A percentile compares a stretch with the other conserved stretches of the same genome.
Evolutionary conservation across 108 stramenopile genomes (phyloP).

Genomic region (Nitzschia sp.): DNA sequence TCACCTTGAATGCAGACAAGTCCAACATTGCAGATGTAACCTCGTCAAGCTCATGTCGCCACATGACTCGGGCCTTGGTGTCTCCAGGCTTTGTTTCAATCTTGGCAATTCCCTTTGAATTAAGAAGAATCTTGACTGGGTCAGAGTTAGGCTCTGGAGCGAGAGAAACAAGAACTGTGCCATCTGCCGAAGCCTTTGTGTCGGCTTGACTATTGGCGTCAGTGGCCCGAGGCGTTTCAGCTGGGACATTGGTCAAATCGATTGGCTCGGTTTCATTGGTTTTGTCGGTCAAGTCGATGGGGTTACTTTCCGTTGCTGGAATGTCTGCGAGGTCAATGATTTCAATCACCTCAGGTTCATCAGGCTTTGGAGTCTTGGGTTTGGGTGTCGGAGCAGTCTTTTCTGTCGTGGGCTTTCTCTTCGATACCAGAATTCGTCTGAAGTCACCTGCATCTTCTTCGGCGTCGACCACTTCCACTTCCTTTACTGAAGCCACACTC

Average conservation of each 20-base stretch:
- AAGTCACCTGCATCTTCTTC: conserved; percentile 21
- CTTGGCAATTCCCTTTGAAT: conserved; percentile 39
- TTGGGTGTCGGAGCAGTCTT: conserved; percentile 1
- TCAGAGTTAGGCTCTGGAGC: conserved; percentile 19
- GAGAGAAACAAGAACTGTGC: conserved; percentile 13
- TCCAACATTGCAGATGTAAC: conserved; percentile 71
- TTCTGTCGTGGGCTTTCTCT: conserved; percentile 18
- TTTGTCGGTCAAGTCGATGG: conserved; percentile 22
- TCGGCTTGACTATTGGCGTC: not conserved
- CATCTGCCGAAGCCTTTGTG: conserved; percentile 5
- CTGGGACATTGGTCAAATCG: conserved; percentile 2
- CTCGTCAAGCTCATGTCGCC: conserved; percentile 56
- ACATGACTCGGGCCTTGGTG: conserved; percentile 46
- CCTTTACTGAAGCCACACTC: not conserved
- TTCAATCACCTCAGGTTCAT: conserved; percentile 15
- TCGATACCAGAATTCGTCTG: conserved; percentile 15
- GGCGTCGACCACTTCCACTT: not conserved
- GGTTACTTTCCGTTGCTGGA: conserved; percentile 24
- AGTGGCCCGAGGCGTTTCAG: not conserved
- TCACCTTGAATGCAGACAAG: conserved; percentile 59
- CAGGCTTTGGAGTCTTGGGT: not conserved
- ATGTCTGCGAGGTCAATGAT: conserved; percentile 14
- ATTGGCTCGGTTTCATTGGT: conserved; percentile 14
- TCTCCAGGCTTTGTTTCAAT: conserved; percentile 21
- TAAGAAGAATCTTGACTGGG: conserved; percentile 24